These are phyloP conservation scores for Lippia alba DNA, from an alignment of 305 asterid species.

Conservation along the genomic window DNA sequence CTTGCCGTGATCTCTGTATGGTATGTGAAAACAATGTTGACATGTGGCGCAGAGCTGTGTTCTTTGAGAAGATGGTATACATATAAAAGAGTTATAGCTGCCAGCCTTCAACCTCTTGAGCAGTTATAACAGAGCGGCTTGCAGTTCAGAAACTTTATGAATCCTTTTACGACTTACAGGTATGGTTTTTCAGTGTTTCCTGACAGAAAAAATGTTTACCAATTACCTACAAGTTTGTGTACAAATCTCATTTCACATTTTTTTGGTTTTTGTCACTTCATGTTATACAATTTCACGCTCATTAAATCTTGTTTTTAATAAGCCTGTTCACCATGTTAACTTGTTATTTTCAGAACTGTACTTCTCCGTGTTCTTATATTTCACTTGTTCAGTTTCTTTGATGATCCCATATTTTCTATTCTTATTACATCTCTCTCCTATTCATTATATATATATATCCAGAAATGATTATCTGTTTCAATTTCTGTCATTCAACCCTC, in stretches of 20 bases:
- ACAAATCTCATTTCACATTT: not conserved
- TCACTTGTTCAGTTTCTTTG: not conserved
- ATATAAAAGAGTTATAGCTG: conserved; percentile 74
- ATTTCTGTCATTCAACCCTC: too few species aligned
- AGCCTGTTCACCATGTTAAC: not conserved
- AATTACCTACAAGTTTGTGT: not conserved
- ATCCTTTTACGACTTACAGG: conserved; percentile 81
- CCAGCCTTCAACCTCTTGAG: conserved; percentile 76
- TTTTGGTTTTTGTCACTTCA: not conserved
- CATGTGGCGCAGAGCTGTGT: conserved; percentile 97
- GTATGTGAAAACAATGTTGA: conserved; percentile 92
- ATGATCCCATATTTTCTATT: not conserved
- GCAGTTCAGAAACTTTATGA: conserved; percentile 62
- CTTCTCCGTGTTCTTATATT: not conserved
- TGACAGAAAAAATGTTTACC: not conserved
- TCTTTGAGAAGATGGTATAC: conserved; percentile 95
- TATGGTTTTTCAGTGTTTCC: conserved; percentile 36
- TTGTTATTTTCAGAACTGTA: not conserved
- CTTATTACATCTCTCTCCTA: not conserved
- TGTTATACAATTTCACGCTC: not conserved
- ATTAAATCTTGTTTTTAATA: not conserved
- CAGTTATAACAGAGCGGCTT: conserved; percentile 67
- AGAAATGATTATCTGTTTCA: not conserved
- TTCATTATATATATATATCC: not conserved
- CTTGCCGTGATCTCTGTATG: too few species aligned